Conservation (phyloP, 2,329 filamentous ascomycete species). For the Fusarium newnesense region DNA sequence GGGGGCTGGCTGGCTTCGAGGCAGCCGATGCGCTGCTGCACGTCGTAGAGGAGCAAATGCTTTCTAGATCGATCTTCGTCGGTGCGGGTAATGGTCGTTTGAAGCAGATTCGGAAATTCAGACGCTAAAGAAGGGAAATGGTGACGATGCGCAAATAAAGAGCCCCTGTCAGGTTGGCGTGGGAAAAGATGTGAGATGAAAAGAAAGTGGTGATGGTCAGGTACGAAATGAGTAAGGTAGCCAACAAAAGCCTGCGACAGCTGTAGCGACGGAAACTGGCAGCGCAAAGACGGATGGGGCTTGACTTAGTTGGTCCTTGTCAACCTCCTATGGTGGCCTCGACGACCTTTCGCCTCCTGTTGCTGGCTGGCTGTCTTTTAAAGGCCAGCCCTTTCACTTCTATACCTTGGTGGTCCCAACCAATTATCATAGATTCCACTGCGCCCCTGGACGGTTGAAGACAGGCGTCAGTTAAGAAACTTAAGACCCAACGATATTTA, state of each 20-base stretch:
- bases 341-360: conserved; percentile 22
- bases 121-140: conserved; percentile 29
- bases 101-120: conserved; percentile 8
- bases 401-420: conserved; percentile 22
- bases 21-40: conserved; percentile 36
- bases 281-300: conserved; percentile 30
- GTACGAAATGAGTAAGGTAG: conserved; percentile 23
- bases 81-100: conserved; percentile 20
- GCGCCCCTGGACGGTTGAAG: conserved; percentile 2
- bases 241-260: conserved; percentile 33
- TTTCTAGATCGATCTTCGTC: conserved; percentile 33
- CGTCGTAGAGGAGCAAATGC: conserved; percentile 26
- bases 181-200: conserved; percentile 35
- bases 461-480: conserved; percentile 19
- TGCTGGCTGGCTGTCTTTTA: conserved; percentile 15
- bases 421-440: conserved; percentile 26
- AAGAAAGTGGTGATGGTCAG: conserved; percentile 34
- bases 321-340: conserved; percentile 26
- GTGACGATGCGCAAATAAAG: conserved; percentile 35
- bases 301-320: conserved; percentile 25
- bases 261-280: conserved; percentile 21
- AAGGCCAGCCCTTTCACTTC: conserved; percentile 16
- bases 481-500: conserved; percentile 35
- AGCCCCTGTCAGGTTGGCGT: conserved; percentile 32
- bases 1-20: conserved; percentile 38